Evolutionary conservation across 75 land plant species (phyloP), one percentile per base, ranked within the genome.

Genomic region (Sequoiadendron giganteum): DNA sequence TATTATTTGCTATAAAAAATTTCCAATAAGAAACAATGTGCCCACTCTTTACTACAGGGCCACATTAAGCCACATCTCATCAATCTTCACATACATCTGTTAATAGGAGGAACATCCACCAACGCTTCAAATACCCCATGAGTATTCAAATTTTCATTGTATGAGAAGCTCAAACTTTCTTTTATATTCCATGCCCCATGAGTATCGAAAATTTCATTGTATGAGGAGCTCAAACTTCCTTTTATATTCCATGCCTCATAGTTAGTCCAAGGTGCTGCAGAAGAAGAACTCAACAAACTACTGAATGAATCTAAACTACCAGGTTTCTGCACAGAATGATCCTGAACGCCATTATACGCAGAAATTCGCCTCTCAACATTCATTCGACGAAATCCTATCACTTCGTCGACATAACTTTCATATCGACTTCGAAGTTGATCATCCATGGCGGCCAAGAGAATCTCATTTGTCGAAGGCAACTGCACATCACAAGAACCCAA

Each of bases 341-440:
- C 91, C 45, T 92, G 92, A 36, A 91, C 90, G 39, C 95, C 96
- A 70, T 91, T 91, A 18, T 85, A 85, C 6, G 92, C 92, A 43
- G 91, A 91, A 5, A 89, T 78, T 84, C 90, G 93, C 85, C 93
- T 86, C 86, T 95, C 94, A 38, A 92, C 87, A 85, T 89, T 92
- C 89, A 92, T 91, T 1, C 87, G 88, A 40, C 90, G 90, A 16
- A 91, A 91, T 52, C 85, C 92, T 39, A 85, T 14, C 10, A 5
- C 49, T 18, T 28, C 86, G 83, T 72, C 87, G 87, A 19, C 82
- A 55, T 16, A 21, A 78, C 25, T 55, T 3, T 73, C 84, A 19
- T 16, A 28, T 16, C 1, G 70, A 68, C 6, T 10, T 52, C 55
- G 16, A 52, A 52, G 55, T 21, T 83, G 4, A 0, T 45, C 85